Evolutionary conservation across 192 early-diverging fungal genomes (phyloP).

Genomic region (Phycomyces nitens): DNA sequence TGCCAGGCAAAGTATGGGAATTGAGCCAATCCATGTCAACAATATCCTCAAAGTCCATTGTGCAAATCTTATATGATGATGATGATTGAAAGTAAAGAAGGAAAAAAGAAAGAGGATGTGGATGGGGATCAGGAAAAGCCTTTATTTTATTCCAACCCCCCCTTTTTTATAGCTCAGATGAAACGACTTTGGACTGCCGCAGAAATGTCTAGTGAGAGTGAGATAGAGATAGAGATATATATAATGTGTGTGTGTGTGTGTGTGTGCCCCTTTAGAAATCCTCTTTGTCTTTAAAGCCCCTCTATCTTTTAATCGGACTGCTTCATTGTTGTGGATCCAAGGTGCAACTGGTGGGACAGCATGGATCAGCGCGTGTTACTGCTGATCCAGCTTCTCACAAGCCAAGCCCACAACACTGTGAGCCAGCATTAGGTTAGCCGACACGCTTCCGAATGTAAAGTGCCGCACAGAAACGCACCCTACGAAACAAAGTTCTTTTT

Average conservation of each 20-base stretch:
- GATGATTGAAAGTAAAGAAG: neutral
- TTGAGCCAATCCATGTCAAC: constrained; percentile 41
- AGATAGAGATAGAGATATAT: too few species aligned
- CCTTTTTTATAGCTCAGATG: constrained; percentile 3
- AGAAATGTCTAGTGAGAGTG: too few species aligned
- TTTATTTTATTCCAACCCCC: neutral
- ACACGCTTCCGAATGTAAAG: neutral
- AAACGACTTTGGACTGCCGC: neutral
- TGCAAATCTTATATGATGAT: too few species aligned
- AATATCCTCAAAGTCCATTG: constrained; percentile 35
- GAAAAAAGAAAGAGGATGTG: neutral
- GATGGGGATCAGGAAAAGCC: neutral
- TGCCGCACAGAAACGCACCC: neutral
- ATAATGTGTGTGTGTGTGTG: neutral
- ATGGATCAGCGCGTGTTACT: neutral
- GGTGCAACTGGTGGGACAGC: neutral
- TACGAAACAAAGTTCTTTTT: constrained; percentile 1
- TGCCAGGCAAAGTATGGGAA: constrained; percentile 21
- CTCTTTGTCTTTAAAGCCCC: too few species aligned
- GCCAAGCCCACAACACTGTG: neutral
- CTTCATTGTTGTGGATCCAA: neutral
- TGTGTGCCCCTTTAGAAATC: neutral
- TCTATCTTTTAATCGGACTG: neutral
- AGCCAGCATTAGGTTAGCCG: neutral
- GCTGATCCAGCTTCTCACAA: neutral